Base-by-base conservation (phyloP, 352 stramenopile genomes). In the Globisporangium orthogonon region DNA sequence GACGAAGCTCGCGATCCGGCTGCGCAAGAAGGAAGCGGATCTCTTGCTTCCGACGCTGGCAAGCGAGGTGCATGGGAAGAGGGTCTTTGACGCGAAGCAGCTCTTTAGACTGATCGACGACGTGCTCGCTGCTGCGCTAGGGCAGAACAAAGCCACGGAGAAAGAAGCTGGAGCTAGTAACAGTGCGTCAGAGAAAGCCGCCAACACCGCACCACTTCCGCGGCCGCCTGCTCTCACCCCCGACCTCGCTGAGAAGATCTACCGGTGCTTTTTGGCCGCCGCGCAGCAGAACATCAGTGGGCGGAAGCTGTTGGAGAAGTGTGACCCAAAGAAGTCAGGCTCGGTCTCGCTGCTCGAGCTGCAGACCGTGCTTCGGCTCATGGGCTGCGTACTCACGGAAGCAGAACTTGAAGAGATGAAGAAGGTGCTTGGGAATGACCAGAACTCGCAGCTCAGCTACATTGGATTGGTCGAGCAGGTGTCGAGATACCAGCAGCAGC, bases 251-350 rank as follows among this genome's bases (percentile, higher is more conserved):
- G 76, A 85, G 56, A 89, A 87, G 59, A 83, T 89, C 18, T 87
- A 83, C 30, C 52, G 60, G 10, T 87, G 71, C 60, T 91, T 93
- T 18, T 55, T 91, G 18, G 52, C 61, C 18, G 80, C 80, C 18
- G 83, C 83, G 3, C 80, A 93, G 43, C 66, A 78, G 28, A 91
- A 93, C 54, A 77, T 93, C 49, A 93, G 82, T 23, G 83, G 80
- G 4, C 66, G 74, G 45, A 83, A 77, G 31, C 60, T 93, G 4
- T 64, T 93, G 3, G 77, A 93, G 61, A 87, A 87, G 43, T 91
- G 78, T 54, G 83, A 93, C 57, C 54, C 60, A 6, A 61, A 70
- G 15, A 74, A 66, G 41, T 82, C 69, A 0, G 83, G 83, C 4
- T 59, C 70, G 4, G 75, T 91, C 1, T 84, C 77, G 3, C 41